These are phyloP conservation scores for Capsicum pubescens DNA, from an alignment of 257 asterid genomes.

Conservation along the genomic window DNA sequence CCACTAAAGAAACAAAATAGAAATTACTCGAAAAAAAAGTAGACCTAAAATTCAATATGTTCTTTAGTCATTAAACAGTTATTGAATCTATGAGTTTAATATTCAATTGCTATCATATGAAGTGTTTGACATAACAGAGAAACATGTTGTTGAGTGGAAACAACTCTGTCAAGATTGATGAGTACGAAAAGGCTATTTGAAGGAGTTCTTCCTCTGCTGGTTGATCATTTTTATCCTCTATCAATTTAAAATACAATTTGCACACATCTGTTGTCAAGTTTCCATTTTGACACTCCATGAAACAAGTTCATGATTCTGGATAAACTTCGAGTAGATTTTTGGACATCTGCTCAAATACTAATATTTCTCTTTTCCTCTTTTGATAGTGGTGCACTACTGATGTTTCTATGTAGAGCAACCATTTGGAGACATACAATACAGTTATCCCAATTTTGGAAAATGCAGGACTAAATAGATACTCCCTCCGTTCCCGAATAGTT, in stretches of 20 bases:
- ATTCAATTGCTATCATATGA: not conserved
- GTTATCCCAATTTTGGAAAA: not conserved
- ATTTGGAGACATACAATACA: not conserved
- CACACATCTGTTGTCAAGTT: not conserved
- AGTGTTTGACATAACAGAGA: not conserved
- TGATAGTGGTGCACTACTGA: not conserved
- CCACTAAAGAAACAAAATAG: not conserved
- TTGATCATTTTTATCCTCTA: not conserved
- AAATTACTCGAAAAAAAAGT: not conserved
- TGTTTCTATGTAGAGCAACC: not conserved
- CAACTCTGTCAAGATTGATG: not conserved
- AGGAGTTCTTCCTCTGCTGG: not conserved
- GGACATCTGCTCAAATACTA: not conserved
- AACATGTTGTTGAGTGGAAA: not conserved
- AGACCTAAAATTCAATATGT: not conserved
- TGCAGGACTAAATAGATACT: not conserved
- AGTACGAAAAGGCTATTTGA: not conserved
- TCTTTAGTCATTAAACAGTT: not conserved
- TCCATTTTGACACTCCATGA: not conserved
- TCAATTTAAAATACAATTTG: not conserved
- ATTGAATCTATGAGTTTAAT: not conserved
- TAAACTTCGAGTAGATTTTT: not conserved
- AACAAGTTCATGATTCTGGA: not conserved
- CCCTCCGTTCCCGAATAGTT: too few species aligned
- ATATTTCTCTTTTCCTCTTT: not conserved